phyloP scores from a whole-genome alignment of 805 yeast species.

The Torulaspora indica region DNA sequence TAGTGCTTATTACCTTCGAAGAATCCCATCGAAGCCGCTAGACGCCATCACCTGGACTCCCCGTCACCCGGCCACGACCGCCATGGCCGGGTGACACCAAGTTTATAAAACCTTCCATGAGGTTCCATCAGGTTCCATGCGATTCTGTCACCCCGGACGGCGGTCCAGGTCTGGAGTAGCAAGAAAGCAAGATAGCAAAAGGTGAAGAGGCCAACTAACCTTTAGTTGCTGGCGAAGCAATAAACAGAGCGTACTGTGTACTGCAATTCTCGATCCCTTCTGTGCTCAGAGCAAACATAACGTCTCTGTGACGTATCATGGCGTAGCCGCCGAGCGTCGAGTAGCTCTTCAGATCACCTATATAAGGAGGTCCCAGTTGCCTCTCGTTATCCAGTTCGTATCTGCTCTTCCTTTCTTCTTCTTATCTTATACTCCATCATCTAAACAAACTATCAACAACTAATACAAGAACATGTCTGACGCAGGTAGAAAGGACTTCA shows the following conservation, averaged over 20 bases:
- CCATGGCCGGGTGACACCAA: no score
- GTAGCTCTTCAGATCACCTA: not conserved
- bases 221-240: not conserved
- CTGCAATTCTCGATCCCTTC: no score
- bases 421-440: not conserved
- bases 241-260: not conserved
- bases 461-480: conserved; percentile 38
- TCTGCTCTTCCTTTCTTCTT: not conserved
- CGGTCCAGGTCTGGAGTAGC: not conserved
- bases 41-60: no score
- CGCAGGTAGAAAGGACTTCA: conserved; percentile 70
- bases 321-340: not conserved
- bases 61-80: no score
- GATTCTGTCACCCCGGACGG: not conserved
- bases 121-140: not conserved
- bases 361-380: not conserved
- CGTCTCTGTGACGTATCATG: not conserved
- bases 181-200: conserved; percentile 1
- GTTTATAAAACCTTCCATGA: no score
- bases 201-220: not conserved
- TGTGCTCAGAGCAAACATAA: no score
- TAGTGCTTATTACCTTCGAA: no score
- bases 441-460: conserved; percentile 10
- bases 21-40: no score
- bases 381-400: not conserved